A percentile compares a stretch with the other conserved stretches of the same genome.
phyloP scores from a whole-genome alignment of 164 flowering plant species.

The Brasenia schreberi region DNA sequence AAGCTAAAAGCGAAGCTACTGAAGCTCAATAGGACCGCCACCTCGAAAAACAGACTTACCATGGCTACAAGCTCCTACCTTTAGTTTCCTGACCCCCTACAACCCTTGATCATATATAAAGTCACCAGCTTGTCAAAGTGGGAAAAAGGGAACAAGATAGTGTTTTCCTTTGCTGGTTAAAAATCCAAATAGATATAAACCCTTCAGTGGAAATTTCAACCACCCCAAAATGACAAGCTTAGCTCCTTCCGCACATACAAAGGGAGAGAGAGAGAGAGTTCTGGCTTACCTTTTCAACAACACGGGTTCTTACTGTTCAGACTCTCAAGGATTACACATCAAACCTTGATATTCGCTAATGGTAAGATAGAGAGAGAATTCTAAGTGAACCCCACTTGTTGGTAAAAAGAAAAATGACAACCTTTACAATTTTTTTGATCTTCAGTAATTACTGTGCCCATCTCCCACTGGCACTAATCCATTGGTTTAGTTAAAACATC shows the following conservation, averaged over 20 bases:
- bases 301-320: background rate
- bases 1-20: constrained; percentile 6
- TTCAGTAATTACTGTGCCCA: background rate
- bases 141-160: background rate
- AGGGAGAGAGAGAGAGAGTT: background rate
- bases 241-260: background rate
- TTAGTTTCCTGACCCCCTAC: background rate
- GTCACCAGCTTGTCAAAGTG: background rate
- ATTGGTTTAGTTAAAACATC: background rate
- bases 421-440: background rate
- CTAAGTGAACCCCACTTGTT: background rate
- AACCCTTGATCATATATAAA: background rate
- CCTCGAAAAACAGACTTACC: background rate
- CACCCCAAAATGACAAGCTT: background rate
- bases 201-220: background rate
- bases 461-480: background rate
- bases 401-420: background rate
- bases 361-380: background rate
- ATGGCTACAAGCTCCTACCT: background rate
- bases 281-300: background rate
- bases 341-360: background rate
- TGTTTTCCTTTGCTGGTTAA: background rate
- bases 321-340: background rate
- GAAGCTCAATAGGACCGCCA: background rate
- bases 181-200: background rate